phyloP scores from a whole-genome alignment of 208 protist species.

The Trypanosoma caninum region DNA sequence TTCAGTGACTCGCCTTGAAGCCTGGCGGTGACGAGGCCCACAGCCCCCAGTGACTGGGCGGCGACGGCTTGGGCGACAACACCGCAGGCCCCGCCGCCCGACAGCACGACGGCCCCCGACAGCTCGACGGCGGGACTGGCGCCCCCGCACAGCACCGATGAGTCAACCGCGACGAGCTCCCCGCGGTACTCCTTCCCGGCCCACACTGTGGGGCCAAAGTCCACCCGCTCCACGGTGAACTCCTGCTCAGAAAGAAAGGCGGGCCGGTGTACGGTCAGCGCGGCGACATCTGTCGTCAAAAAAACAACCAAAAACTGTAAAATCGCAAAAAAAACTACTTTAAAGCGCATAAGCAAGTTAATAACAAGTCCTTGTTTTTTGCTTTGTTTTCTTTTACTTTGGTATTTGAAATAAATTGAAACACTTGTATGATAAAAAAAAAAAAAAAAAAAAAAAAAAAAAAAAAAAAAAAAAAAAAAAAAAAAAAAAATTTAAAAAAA shows the following conservation, averaged over 20 bases:
- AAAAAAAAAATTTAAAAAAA: constrained; percentile 5
- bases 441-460: constrained; percentile 17
- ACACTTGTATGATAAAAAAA: constrained; percentile 14
- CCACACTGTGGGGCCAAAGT: constrained; percentile 5
- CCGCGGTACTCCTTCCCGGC: constrained; percentile 14
- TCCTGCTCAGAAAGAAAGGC: background rate
- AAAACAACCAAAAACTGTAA: constrained; percentile 13
- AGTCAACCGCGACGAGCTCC: constrained; percentile 1
- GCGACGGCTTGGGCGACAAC: constrained; percentile 2
- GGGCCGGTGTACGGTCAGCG: constrained; percentile 8
- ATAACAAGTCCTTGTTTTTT: too few species aligned
- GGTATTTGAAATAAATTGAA: too few species aligned
- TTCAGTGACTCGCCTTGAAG: too few species aligned
- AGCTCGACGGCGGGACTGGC: background rate
- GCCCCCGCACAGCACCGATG: background rate
- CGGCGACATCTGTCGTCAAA: background rate
- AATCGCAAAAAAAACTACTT: constrained; percentile 14
- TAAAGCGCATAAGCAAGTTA: too few species aligned
- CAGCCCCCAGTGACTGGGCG: constrained; percentile 15
- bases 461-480: constrained; percentile 22
- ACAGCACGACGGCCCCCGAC: constrained; percentile 11
- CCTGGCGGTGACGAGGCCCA: constrained; percentile 10
- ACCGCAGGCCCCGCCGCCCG: background rate
- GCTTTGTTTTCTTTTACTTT: too few species aligned
- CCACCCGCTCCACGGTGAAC: background rate